Percentiles rank a stretch among this genome's conserved stretches.
phyloP scores from a whole-genome alignment of 345 rosid species.

The Linum lewisii region DNA sequence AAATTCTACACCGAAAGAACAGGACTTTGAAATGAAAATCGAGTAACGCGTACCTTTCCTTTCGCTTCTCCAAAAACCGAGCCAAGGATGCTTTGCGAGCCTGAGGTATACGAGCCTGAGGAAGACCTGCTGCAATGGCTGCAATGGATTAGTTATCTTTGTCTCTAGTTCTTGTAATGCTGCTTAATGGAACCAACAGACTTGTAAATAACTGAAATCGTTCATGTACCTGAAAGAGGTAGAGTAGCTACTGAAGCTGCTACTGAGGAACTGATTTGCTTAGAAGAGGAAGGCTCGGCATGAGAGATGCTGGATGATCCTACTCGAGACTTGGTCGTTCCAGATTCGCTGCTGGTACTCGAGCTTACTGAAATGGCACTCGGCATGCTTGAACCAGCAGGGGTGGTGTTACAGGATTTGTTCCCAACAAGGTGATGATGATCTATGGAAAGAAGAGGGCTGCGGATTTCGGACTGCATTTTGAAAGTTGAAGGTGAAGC shows the following conservation, averaged over 20 bases:
- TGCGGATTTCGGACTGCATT: slow-evolving; percentile 14
- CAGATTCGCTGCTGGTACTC: background rate
- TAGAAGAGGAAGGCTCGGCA: slow-evolving; percentile 4
- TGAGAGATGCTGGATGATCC: background rate
- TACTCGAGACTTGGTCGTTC: background rate
- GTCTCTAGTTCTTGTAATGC: too few species aligned
- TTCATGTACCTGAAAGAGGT: too few species aligned
- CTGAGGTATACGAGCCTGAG: slow-evolving; percentile 39
- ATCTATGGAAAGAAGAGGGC: background rate
- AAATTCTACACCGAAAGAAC: too few species aligned
- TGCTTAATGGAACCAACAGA: too few species aligned
- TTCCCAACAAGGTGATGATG: background rate
- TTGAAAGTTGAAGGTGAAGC: slow-evolving; percentile 23
- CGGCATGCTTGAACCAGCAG: background rate
- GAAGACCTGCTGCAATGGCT: slow-evolving; percentile 16
- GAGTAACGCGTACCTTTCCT: slow-evolving; percentile 50
- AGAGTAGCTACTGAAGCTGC: background rate
- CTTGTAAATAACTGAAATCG: too few species aligned
- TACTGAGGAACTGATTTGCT: background rate
- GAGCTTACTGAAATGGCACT: background rate
- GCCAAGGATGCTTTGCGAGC: slow-evolving; percentile 95
- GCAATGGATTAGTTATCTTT: background rate
- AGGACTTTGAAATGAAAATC: background rate
- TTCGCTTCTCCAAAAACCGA: slow-evolving; percentile 93
- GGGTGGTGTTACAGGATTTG: background rate